Percentiles rank a stretch among this genome's conserved stretches.
phyloP scores from a whole-genome alignment of 1,284 basidiomycete genomes.

The Apiotrichum veenhuisii region DNA sequence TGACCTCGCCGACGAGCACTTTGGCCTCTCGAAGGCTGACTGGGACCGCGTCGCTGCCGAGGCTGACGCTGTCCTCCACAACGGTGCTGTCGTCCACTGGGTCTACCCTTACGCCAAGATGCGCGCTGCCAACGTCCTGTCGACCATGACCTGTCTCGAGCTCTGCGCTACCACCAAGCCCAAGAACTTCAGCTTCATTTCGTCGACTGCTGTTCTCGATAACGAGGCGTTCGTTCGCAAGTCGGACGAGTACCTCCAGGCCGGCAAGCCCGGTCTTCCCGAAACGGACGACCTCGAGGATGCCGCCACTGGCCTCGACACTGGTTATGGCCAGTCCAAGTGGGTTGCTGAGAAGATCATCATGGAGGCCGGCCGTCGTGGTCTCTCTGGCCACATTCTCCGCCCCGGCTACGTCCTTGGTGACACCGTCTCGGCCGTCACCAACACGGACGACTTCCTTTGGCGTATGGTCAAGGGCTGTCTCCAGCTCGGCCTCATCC shows the following conservation, averaged over 20 bases:
- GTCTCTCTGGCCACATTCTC: conserved; percentile 81
- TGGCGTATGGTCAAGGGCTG: conserved; percentile 98
- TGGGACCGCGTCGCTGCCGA: conserved; percentile 72
- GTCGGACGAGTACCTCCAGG: conserved; percentile 63
- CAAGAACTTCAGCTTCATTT: conserved; percentile 86
- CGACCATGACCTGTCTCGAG: conserved; percentile 77
- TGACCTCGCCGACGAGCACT: conserved; percentile 71
- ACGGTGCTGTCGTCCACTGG: conserved; percentile 98
- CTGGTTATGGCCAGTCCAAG: conserved; percentile 96
- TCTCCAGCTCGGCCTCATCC: conserved; percentile 88
- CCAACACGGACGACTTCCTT: conserved; percentile 98
- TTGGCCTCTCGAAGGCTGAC: conserved; percentile 65
- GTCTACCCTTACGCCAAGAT: conserved; percentile 96
- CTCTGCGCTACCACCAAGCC: conserved; percentile 69
- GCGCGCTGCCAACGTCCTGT: conserved; percentile 83
- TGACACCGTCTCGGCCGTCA: conserved; percentile 82
- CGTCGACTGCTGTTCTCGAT: conserved; percentile 90
- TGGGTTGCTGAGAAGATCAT: conserved; percentile 97
- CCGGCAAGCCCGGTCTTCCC: conserved; percentile 65
- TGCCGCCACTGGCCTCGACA: conserved; percentile 69
- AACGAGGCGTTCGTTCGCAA: conserved; percentile 83
- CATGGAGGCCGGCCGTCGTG: conserved; percentile 82
- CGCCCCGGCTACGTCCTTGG: conserved; percentile 96
- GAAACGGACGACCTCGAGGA: conserved; percentile 91
- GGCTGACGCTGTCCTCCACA: conserved; percentile 85